Conservation (phyloP, 2,329 filamentous ascomycete genomes). For the Eutypella sp. region DNA sequence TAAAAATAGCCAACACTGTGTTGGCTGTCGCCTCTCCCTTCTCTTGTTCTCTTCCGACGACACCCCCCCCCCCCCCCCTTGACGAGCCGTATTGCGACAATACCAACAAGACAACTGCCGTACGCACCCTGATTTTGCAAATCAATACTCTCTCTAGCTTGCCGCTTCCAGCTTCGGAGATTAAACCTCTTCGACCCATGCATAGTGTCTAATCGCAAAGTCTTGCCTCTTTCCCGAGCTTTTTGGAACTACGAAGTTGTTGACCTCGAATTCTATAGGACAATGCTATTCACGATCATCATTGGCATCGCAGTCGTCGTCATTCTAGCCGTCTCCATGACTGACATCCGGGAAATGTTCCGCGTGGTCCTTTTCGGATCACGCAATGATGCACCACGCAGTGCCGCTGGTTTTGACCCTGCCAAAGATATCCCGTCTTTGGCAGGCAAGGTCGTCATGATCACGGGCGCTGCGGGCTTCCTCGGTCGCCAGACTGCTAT, state of each 20-base stretch:
- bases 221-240: background rate
- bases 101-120: no score
- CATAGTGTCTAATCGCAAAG: no score
- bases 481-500: constrained; percentile 9
- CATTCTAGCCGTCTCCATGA: background rate
- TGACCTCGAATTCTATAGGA: background rate
- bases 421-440: constrained; percentile 8
- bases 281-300: background rate
- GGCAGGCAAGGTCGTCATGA: constrained; percentile 10
- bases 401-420: constrained; percentile 8
- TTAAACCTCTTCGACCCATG: no score
- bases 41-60: background rate
- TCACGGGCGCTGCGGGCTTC: constrained; percentile 6
- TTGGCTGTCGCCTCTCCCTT: background rate
- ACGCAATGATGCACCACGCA: constrained; percentile 3
- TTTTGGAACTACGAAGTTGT: background rate
- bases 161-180: no score
- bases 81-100: background rate
- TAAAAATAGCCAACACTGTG: background rate
- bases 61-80: background rate
- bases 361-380: constrained; percentile 7
- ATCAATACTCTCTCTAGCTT: no score
- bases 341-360: background rate
- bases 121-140: no score
- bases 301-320: background rate